phyloP scores from a whole-genome alignment of 306 rosid genomes.

The Hylodesmum podocarpum region DNA sequence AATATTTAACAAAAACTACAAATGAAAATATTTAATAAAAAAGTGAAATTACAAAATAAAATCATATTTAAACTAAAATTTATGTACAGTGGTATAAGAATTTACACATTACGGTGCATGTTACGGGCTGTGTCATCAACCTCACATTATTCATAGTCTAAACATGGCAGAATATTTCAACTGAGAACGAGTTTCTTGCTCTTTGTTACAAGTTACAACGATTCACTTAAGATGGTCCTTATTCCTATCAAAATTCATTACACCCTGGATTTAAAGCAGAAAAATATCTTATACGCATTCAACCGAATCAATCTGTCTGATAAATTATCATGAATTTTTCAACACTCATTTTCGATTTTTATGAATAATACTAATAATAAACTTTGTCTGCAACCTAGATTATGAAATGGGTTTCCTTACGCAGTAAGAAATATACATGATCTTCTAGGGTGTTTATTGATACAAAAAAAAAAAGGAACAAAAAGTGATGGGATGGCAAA shows the following conservation, averaged over 20 bases:
- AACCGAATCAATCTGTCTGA: background rate
- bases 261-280: background rate
- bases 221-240: background rate
- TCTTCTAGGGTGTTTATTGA: background rate
- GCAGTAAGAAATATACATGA: slow-evolving; percentile 14
- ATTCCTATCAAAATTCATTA: background rate
- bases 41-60: too few relatives aligned
- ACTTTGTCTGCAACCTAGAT: background rate
- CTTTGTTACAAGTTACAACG: background rate
- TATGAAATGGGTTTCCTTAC: background rate
- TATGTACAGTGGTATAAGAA: background rate
- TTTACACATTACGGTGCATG: background rate
- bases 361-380: too few relatives aligned
- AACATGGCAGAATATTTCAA: background rate
- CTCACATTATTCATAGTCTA: background rate
- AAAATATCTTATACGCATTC: background rate
- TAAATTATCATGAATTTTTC: too few relatives aligned
- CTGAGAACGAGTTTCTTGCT: background rate
- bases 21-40: too few relatives aligned
- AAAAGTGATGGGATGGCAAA: background rate
- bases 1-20: too few relatives aligned
- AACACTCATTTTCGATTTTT: too few relatives aligned
- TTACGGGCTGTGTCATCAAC: background rate
- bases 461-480: background rate
- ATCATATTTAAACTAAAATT: too few relatives aligned